Evolutionary conservation across 73 alveolate genomes (phyloP), one percentile per base, ranked within the genome.

Genomic region (Vitrella brassicaformis): DNA sequence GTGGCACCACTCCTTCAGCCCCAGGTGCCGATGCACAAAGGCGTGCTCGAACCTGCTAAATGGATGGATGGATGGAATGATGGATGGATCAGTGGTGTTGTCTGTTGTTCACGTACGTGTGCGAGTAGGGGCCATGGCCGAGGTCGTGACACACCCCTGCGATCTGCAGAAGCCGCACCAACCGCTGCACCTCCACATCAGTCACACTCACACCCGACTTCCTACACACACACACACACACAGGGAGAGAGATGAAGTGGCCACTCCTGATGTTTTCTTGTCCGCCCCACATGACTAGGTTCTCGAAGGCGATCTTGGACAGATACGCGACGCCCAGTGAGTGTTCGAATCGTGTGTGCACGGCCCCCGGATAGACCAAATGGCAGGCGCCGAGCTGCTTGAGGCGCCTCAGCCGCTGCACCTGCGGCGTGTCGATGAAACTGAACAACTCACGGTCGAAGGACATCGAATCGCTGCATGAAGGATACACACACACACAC

Each of bases 51-150:
- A 39, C 22, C 14, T 4, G 14, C 56, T 14, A 4, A 39, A 39
- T 39, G 56, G n/a, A n/a, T n/a, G n/a, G n/a, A n/a, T n/a, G n/a
- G n/a, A n/a, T n/a, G n/a, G n/a, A n/a, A n/a, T n/a, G n/a, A n/a
- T n/a, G n/a, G n/a, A n/a, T n/a, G n/a, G n/a, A n/a, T 39, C 22
- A 14, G 22, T 39, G 4, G 4, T 14, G 22, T 39, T 39, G 22
- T 8, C 22, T 39, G 22, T 14, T 4, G 56, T 4, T 14, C 4
- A 4, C 14, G 22, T 39, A 39, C 56, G 4, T 39, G 56, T 87
- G 92, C 32, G 88, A 73, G 68, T 76, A 73, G 30, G 87, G 84
- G 0, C 94, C 96, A 79, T 90, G 94, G n/a, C 96, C 96, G 19
- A 90, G 73, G 75, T 90, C 93, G 65, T 90, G 92, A 79, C 83